phyloP scores from a whole-genome alignment of 2,329 filamentous ascomycete genomes.

The Chrysosphaeria jannelii region DNA sequence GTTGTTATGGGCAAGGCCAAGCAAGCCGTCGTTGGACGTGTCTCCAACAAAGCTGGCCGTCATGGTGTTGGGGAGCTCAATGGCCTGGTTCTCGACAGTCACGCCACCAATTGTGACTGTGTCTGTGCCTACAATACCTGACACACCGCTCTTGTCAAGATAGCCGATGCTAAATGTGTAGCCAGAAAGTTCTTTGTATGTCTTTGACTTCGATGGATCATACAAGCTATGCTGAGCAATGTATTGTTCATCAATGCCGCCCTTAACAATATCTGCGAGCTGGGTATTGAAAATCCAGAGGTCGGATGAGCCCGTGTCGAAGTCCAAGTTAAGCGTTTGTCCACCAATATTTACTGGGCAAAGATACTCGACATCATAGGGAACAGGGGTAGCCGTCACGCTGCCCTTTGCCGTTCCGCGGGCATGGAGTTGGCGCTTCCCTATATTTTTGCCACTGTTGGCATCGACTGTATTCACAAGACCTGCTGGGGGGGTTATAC shows the following conservation, averaged over 20 bases:
- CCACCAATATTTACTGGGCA: slow-evolving; percentile 38
- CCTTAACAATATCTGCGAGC: no score
- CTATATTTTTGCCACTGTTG: no score
- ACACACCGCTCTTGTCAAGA: slow-evolving; percentile 12
- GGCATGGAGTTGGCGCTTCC: no score
- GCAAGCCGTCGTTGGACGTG: slow-evolving; percentile 12
- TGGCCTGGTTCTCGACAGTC: slow-evolving; percentile 12
- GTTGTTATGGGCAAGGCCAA: slow-evolving; percentile 14
- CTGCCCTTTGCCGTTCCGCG: no score
- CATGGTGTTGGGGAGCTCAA: slow-evolving; percentile 13
- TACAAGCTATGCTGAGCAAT: no score
- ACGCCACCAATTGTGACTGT: slow-evolving; percentile 13
- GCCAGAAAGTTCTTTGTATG: slow-evolving; percentile 8
- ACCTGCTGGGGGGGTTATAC: no score
- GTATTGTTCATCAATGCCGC: no score
- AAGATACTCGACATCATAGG: slow-evolving; percentile 41
- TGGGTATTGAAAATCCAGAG: slow-evolving; percentile 9
- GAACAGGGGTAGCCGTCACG: no score
- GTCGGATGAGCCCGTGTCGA: slow-evolving; percentile 2
- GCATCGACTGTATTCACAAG: no score
- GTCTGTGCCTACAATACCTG: slow-evolving; percentile 14
- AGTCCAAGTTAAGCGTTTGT: slow-evolving; percentile 36
- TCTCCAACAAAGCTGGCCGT: slow-evolving; percentile 11
- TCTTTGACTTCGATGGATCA: no score
- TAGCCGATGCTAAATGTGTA: slow-evolving; percentile 12